Evolutionary conservation across 169 alveolate species (phyloP).

Genomic region (Eimeria tenella): DNA sequence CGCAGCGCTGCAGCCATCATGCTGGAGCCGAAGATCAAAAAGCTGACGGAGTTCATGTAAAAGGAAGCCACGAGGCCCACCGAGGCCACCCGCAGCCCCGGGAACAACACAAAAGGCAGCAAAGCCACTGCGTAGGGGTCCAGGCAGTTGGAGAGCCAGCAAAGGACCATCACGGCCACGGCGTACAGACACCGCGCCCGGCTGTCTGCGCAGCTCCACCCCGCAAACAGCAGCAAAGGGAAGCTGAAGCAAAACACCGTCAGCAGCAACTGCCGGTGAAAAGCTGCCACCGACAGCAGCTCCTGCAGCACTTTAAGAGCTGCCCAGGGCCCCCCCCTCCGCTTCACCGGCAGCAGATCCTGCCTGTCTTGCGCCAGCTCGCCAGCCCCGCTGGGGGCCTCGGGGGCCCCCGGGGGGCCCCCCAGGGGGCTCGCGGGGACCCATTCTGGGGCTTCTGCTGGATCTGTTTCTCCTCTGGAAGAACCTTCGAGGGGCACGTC

Average conservation of each 20-base stretch:
- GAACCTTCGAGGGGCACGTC: neutral
- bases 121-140: conserved; percentile 60
- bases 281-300: neutral
- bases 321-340: neutral
- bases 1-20: conserved; percentile 66
- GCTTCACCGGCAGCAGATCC: neutral
- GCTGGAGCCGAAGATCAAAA: conserved; percentile 65
- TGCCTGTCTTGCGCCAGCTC: neutral
- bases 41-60: conserved; percentile 47
- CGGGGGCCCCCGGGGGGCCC: no score
- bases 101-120: conserved; percentile 52
- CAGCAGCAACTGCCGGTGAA: neutral
- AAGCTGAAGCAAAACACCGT: neutral
- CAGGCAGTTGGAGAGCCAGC: conserved; percentile 59
- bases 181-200: conserved; percentile 58
- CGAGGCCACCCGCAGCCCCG: conserved; percentile 21
- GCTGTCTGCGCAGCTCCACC: neutral
- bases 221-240: conserved; percentile 36
- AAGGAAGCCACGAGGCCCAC: conserved; percentile 48
- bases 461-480: neutral
- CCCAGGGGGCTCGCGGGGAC: neutral
- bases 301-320: neutral
- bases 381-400: no score
- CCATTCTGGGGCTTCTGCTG: neutral
- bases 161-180: conserved; percentile 12